Evolutionary conservation across 2,329 filamentous ascomycete genomes (phyloP), one percentile per base, ranked within the genome.

Genomic region (Zasmidium cellare): DNA sequence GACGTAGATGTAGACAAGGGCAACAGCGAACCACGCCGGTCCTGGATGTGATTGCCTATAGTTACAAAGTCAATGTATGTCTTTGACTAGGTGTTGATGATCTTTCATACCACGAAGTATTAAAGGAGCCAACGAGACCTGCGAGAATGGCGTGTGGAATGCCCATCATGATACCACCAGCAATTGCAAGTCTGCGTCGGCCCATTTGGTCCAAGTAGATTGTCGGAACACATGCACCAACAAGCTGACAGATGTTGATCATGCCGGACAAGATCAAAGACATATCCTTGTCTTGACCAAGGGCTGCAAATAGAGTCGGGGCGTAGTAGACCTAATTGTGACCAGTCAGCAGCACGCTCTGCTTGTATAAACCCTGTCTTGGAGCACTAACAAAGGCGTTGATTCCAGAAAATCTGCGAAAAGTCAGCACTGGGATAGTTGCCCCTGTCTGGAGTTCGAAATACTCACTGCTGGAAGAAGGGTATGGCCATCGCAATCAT

Each of bases 261-360:
- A 75, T 64, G 1, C 74, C 67, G 20, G 72, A 69, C 53, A 74
- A 63, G 51, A 75, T 70, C 11, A 75, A 63, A n/a, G 66, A 60
- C 68, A 72, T 50, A 9, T 55, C 31, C 14, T 41, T 38, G 16
- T 71, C 19, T 67, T 73, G 71, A 1, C 74, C 72, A 53, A 75
- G 65, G 2, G 66, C 67, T 45, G 63, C 55, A 53, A 80, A 80
- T 0, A 78, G 63, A 0, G 70, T 76, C 0, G 77, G 76, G 0
- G 76, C 70, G 59, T 79, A 80, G 68, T 79, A 79, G 7, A 82
- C n/a, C n/a, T n/a, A n/a, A n/a, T n/a, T n/a, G n/a, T n/a, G n/a
- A n/a, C n/a, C n/a, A n/a, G n/a, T n/a, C n/a, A n/a, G n/a, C n/a
- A n/a, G n/a, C n/a, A n/a, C n/a, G n/a, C n/a, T n/a, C n/a, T n/a